A percentile compares a stretch with the other conserved stretches of the same genome.
These are phyloP conservation scores for Diaporthe velutina DNA, from an alignment of 2,329 filamentous ascomycete species.

Conservation along the genomic window DNA sequence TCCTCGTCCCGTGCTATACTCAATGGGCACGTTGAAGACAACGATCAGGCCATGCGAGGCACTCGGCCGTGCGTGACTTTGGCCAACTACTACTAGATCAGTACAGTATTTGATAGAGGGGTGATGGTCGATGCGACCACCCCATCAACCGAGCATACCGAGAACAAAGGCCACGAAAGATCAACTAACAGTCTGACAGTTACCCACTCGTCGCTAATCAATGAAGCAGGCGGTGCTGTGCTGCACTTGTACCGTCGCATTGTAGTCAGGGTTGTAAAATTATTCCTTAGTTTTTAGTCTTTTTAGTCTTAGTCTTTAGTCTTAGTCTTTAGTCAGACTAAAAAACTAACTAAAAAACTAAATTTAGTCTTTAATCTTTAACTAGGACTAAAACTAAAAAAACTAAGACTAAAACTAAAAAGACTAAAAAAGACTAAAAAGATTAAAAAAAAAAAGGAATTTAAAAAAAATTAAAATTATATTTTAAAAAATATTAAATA, in stretches of 20 bases:
- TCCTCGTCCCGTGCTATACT: slow-evolving; percentile 13
- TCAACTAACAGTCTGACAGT: neutral
- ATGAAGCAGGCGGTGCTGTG: neutral
- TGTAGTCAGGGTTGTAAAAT: no score
- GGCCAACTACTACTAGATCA: neutral
- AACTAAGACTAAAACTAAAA: no score
- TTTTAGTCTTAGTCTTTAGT: no score
- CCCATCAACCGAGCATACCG: neutral
- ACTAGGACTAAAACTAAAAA: no score
- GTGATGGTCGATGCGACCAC: neutral
- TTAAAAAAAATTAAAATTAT: no score
- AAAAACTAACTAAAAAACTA: no score
- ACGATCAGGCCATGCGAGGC: neutral
- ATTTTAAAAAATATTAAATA: no score
- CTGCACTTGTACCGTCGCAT: slow-evolving; percentile 1
- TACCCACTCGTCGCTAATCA: neutral
- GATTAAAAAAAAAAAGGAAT: no score
- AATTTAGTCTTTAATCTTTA: no score
- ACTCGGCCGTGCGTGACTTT: slow-evolving; percentile 24
- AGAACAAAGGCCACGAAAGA: neutral
- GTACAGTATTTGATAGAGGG: neutral
- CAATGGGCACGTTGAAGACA: neutral
- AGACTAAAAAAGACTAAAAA: no score
- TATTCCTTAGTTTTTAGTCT: no score
- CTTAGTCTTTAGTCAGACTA: no score